Evolutionary conservation across 2,329 filamentous ascomycete species (phyloP), one percentile per base, ranked within the genome.

Genomic region (Diaporthe caulivora): DNA sequence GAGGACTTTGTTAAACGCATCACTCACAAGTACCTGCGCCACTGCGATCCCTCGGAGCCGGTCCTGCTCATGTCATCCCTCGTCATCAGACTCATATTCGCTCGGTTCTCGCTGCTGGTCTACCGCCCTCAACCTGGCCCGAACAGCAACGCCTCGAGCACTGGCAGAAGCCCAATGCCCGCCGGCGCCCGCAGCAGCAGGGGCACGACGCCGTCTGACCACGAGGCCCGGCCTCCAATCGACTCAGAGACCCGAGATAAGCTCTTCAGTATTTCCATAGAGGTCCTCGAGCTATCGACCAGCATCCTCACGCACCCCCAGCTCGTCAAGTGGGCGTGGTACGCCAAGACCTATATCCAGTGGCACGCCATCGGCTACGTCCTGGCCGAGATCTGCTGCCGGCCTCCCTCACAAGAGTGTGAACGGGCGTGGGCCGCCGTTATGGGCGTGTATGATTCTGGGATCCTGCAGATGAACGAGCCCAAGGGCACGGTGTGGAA

Each of bases 181-280:
- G 2, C 21, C 1, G 17, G 21, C 3, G 10, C 31, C 0, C 54
- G 8, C 1, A 7, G 18, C 29, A 37, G 26, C 31, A 34, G 42
- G 4, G 37, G 26, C 1, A 18, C 42, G 1, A 24, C 34, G 10
- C 54, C 44, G 7, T 44, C 37, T 11, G n/a, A 10, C 4, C 9
- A 37, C 2, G 34, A 37, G 2, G 2, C 18, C 34, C 24, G 9
- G 21, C 15, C 2, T 6, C 24, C 58, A 24, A 26, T 54, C 24
- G 60, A 57, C 7, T 11, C 26, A 21, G 40, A 31, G 31, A 53
- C 90, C 11, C 90, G 91, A 72, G 89, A 94, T 75, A 91, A 91
- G 72, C 85, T 95, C 1, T 94, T 95, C 79, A 83, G 92, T 31
- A 93, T 92, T 0, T 91, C 92, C 2, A 87, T 95, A 34, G 93